Conservation (phyloP, 1,139 yeast species). For the Sugiyamaella xylanicola region DNA sequence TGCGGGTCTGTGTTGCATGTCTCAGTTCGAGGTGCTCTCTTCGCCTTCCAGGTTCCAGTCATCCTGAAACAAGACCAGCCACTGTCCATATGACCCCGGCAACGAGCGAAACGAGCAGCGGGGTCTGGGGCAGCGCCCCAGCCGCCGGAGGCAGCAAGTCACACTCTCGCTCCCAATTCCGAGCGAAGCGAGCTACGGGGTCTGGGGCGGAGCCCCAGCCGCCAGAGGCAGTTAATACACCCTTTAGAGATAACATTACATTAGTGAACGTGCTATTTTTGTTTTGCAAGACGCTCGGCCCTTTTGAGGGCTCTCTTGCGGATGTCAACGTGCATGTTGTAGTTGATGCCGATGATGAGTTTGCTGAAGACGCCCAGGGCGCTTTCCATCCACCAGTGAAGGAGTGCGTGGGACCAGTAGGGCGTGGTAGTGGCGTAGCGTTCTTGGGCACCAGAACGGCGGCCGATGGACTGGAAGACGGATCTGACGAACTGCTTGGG, state of each 20-base stretch:
- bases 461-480: constrained; percentile 69
- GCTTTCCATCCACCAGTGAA: constrained; percentile 81
- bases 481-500: constrained; percentile 77
- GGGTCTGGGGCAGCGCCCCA: too few relatives aligned
- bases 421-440: constrained; percentile 88
- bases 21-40: background rate
- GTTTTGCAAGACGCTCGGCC: constrained; percentile 49
- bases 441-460: constrained; percentile 91
- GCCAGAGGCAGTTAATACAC: constrained; percentile 1
- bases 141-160: too few relatives aligned
- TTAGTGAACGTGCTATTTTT: constrained; percentile 16
- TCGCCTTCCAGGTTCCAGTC: too few relatives aligned
- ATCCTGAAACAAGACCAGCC: too few relatives aligned
- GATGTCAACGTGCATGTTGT: constrained; percentile 75
- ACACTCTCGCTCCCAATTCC: too few relatives aligned
- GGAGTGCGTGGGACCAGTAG: constrained; percentile 89
- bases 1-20: background rate
- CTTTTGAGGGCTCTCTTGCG: constrained; percentile 81
- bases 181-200: constrained; percentile 7
- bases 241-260: too few relatives aligned
- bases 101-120: too few relatives aligned
- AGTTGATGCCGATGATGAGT: constrained; percentile 67
- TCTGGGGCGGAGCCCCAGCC: constrained; percentile 10
- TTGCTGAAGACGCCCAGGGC: constrained; percentile 80
- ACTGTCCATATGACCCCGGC: too few relatives aligned